Evolutionary conservation across 2,329 filamentous ascomycete genomes (phyloP).

Genomic region (Fusarium nematophilum): DNA sequence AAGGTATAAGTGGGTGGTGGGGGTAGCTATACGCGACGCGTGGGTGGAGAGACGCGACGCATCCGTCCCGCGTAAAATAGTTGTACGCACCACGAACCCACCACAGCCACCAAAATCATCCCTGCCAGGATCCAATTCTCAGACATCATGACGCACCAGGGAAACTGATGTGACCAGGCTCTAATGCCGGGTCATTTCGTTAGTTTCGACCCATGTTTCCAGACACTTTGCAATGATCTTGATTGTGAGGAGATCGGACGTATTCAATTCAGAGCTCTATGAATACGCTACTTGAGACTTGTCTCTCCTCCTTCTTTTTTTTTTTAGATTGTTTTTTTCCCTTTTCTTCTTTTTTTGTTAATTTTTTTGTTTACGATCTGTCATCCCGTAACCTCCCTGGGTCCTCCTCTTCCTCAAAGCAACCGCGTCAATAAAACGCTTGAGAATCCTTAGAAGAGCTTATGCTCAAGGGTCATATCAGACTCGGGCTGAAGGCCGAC

Average conservation of each 20-base stretch:
- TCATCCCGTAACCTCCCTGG: conserved; percentile 26
- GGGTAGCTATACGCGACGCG: conserved; percentile 49
- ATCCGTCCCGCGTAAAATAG: conserved; percentile 36
- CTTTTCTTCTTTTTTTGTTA: conserved; percentile 29
- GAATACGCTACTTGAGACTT: conserved; percentile 28
- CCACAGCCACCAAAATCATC: conserved; percentile 11
- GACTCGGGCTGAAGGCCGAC: conserved; percentile 96
- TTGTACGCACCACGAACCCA: not conserved
- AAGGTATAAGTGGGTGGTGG: conserved; percentile 40
- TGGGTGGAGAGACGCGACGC: conserved; percentile 40
- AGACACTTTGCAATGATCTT: not conserved
- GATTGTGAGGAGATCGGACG: conserved; percentile 32
- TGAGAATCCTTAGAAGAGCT: conserved; percentile 75
- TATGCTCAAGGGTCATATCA: conserved; percentile 99
- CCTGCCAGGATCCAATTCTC: not conserved
- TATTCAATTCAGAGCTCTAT: conserved; percentile 39
- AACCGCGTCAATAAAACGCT: not conserved
- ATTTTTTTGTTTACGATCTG: conserved; percentile 8
- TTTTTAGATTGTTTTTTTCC: not conserved
- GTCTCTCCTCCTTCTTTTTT: conserved; percentile 32
- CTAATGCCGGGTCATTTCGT: too few species aligned
- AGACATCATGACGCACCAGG: too few species aligned
- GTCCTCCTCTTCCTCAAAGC: conserved; percentile 9
- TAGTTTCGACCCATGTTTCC: too few species aligned
- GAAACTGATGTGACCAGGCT: too few species aligned